Conservation (phyloP, 371 early-diverging fungal species). For the Nematocida homosporus region DNA sequence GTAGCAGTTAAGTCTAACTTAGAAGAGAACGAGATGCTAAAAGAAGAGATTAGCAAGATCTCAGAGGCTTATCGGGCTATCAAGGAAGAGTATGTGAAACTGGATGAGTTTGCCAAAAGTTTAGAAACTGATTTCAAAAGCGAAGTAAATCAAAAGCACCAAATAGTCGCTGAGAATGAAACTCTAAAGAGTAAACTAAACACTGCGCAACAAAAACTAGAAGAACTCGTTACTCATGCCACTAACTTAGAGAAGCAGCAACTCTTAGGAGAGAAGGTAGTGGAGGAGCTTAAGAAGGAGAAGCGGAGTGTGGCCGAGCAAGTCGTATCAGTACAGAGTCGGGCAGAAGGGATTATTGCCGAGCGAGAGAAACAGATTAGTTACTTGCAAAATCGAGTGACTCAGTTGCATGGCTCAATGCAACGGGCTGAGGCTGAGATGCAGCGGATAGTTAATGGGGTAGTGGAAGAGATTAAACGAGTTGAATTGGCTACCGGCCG, state of each 20-base stretch:
- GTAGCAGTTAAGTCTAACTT: slow-evolving; percentile 12
- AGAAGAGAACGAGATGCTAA: slow-evolving; percentile 21
- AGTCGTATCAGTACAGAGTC: slow-evolving; percentile 9
- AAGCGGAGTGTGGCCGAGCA: slow-evolving; percentile 1
- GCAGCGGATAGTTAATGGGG: neutral
- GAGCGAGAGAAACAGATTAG: slow-evolving; percentile 20
- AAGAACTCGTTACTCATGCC: neutral
- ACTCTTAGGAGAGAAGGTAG: slow-evolving; percentile 12
- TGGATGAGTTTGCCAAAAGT: slow-evolving; percentile 12
- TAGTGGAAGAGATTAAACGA: neutral
- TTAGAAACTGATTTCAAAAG: slow-evolving; percentile 39
- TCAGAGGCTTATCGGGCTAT: neutral
- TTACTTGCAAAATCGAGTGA: neutral
- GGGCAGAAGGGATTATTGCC: slow-evolving; percentile 39
- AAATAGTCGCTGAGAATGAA: neutral
- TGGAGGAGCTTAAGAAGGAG: slow-evolving; percentile 27
- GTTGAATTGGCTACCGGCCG: neutral
- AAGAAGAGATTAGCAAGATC: neutral
- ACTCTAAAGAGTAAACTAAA: neutral
- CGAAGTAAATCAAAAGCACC: slow-evolving; percentile 6
- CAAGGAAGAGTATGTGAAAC: slow-evolving; percentile 30
- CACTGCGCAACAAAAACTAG: neutral
- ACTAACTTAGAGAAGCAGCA: slow-evolving; percentile 12
- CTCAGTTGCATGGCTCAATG: neutral
- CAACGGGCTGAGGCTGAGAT: neutral